Evolutionary conservation across 352 stramenopile species (phyloP), one percentile per base, ranked within the genome.

Genomic region (Phytophthora kernoviae): DNA sequence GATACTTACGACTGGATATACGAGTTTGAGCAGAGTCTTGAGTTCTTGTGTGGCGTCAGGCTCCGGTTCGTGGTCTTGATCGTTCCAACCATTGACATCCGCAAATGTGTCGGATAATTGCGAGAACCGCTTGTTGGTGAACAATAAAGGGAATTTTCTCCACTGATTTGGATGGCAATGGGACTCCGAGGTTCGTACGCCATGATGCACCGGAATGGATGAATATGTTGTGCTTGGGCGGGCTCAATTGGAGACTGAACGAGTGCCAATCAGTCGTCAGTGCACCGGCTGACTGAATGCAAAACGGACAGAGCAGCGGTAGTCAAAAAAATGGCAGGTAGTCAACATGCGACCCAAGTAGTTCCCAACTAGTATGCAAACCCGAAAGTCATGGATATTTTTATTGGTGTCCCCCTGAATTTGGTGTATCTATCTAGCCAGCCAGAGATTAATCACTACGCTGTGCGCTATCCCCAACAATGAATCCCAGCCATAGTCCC

Each of bases 401-500:
- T n/a, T n/a, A n/a, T n/a, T n/a, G n/a, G n/a, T n/a, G n/a, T n/a
- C n/a, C n/a, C n/a, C n/a, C n/a, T n/a, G n/a, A n/a, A n/a, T n/a
- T n/a, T n/a, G n/a, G n/a, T n/a, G n/a, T n/a, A n/a, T n/a, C n/a
- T n/a, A n/a, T n/a, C n/a, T n/a, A n/a, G n/a, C n/a, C n/a, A n/a
- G n/a, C n/a, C n/a, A n/a, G n/a, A n/a, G n/a, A n/a, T n/a, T n/a
- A n/a, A n/a, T n/a, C n/a, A n/a, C n/a, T n/a, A n/a, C n/a, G n/a
- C n/a, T n/a, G n/a, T n/a, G n/a, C n/a, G n/a, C n/a, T n/a, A n/a
- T n/a, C n/a, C n/a, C n/a, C 73, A 21, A 73, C 18, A 0, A 65
- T 67, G 54, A 91, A 72, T 45, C 75, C 70, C 24, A 85, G 42
- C 80, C 80, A 88, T 14, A 86, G 68, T 5, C 77, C 68, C 70